Percentiles rank a stretch among this genome's conserved stretches.
Conservation (phyloP, 2,329 filamentous ascomycete species). For the Mycosphaerella sp. region DNA sequence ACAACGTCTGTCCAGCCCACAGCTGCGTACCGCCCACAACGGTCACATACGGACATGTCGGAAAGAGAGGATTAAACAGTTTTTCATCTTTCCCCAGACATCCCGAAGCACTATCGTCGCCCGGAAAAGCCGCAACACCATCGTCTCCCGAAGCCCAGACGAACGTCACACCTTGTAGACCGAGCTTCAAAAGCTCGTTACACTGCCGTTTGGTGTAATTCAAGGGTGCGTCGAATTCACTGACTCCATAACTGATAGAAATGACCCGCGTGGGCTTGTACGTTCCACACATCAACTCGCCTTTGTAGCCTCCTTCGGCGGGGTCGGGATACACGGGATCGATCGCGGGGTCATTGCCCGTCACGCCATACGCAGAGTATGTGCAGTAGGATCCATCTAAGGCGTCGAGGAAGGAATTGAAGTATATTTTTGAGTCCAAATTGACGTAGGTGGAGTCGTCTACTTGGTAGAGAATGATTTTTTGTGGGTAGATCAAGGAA, state of each 20-base stretch:
- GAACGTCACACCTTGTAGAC: conserved; percentile 39
- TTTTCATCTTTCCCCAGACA: conserved; percentile 18
- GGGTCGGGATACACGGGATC: conserved; percentile 42
- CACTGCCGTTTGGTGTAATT: conserved; percentile 45
- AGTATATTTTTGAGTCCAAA: conserved; percentile 22
- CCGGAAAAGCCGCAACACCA: conserved; percentile 26
- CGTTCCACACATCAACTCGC: conserved; percentile 39
- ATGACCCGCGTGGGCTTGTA: conserved; percentile 50
- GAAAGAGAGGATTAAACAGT: conserved; percentile 23
- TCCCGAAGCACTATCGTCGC: conserved; percentile 29
- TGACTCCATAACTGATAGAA: conserved; percentile 51
- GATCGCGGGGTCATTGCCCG: conserved; percentile 31
- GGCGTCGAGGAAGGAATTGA: conserved; percentile 43
- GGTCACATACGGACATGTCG: conserved; percentile 30
- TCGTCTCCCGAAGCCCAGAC: conserved; percentile 32
- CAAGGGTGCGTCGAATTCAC: conserved; percentile 46
- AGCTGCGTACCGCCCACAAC: conserved; percentile 39
- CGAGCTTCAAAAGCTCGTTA: conserved; percentile 41
- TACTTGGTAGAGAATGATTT: conserved; percentile 40
- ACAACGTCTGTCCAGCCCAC: conserved; percentile 30
- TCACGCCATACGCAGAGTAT: conserved; percentile 44
- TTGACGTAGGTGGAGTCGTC: conserved; percentile 39
- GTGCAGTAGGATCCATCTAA: conserved; percentile 49
- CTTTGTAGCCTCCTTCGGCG: conserved; percentile 44
- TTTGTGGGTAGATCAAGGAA: conserved; percentile 46